Evolutionary conservation across 345 rosid genomes (phyloP), one percentile per base, ranked within the genome.

Genomic region (Citrus hindsii): DNA sequence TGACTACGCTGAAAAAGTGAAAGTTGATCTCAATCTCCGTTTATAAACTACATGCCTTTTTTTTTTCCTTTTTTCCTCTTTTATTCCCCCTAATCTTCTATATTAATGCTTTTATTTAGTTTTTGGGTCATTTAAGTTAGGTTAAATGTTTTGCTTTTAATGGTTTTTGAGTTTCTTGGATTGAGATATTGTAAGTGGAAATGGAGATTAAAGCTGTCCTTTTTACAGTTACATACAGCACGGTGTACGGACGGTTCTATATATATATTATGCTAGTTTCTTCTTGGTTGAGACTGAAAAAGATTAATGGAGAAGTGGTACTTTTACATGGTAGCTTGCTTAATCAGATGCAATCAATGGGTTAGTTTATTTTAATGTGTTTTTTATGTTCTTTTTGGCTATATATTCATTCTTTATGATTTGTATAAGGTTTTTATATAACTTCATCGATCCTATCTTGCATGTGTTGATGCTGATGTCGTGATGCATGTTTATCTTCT

Each of bases 1-100:
- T 73, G 78, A 76, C 51, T 82, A 42, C 28, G 83, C 72, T 28
- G 85, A 70, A 42, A 79, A 79, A 55, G 73, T 60, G 13, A 82
- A 81, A 51, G 69, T 88, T 32, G 91, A 88, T 51, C 91, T 88
- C 69, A 77, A 87, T 62, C 91, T 88, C 55, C 91, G 76, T 75
- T 79, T 88, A 59, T 88, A 65, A 81, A 79, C 56, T 46, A 12
- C 1, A 3, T 12, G 2, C 5, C 3, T 21, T 19, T 10, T 51
- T 33, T 3, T 9, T 28, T 37, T 9, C 18, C 40, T 35, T 38
- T 4, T 12, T 2, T 9, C 22, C 27, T 5, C 5, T 7, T 37
- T 37, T 37, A 7, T 37, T 1, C 2, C 6, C 4, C 24, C 40
- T 51, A 42, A 42, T 42, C 48, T 42, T 42, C 14, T 42, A 42